These are phyloP conservation scores for Ambrosia trifida DNA, from an alignment of 129 eudicot genomes.

Conservation along the genomic window DNA sequence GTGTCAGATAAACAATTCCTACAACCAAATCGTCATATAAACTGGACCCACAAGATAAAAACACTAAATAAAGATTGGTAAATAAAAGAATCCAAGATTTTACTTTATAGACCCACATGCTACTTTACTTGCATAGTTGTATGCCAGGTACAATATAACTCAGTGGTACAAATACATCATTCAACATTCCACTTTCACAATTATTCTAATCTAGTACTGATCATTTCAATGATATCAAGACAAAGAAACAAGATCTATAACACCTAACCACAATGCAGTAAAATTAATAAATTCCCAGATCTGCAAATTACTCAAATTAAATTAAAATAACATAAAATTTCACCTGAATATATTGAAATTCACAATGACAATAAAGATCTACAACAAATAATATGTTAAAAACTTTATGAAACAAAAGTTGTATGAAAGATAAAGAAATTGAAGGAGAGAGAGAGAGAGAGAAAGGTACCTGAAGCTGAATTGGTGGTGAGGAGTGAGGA, in stretches of 20 bases:
- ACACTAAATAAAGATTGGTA: background rate
- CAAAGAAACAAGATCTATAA: background rate
- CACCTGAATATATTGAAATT: background rate
- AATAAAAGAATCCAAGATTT: constrained; percentile 9
- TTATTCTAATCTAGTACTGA: background rate
- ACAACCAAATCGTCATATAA: background rate
- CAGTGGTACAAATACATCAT: constrained; percentile 15
- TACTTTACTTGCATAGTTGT: constrained; percentile 12
- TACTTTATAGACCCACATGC: constrained; percentile 15
- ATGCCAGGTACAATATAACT: constrained; percentile 5
- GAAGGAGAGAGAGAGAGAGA: constrained; percentile 1
- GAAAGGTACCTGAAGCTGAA: constrained; percentile 18
- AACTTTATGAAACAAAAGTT: background rate
- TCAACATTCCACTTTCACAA: background rate
- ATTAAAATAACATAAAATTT: constrained; percentile 20
- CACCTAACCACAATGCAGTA: background rate
- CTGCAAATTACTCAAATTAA: background rate
- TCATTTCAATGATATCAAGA: constrained; percentile 7
- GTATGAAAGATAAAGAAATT: background rate
- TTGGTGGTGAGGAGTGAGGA: background rate
- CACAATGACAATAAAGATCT: constrained; percentile 17
- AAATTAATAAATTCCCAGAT: constrained; percentile 20
- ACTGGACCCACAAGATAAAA: background rate
- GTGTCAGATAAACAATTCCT: background rate
- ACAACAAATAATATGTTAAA: background rate